Evolutionary conservation across 78 protist species (phyloP), one percentile per base, ranked within the genome.

Genomic region (Anaeramoeba flamelloides): DNA sequence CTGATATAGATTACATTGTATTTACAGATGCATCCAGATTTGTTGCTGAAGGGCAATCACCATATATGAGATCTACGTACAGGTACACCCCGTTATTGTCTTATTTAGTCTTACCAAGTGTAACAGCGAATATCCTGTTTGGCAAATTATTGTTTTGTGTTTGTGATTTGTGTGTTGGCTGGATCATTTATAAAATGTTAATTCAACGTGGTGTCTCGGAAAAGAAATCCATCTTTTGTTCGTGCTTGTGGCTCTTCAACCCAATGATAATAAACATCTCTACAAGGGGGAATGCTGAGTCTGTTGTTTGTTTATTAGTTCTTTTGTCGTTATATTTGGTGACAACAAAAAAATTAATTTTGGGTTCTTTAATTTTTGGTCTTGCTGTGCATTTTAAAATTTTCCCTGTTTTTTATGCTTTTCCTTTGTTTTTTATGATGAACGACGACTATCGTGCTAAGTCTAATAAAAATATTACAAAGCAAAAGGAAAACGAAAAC

Each of bases 241-340:
- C 69, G 17, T 53, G 80, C 17, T 3, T 87, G 36, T 90, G 92
- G 92, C 38, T 93, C 32, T 34, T 89, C 32, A 93, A 93, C 75
- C 96, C 96, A 31, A 64, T 93, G 32, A 86, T 86, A 32, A 82
- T 89, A 75, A 89, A 87, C 65, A 89, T 95, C 32, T 90, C 94
- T 36, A 91, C 98, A 4, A 85, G 98, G 36, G 98, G 98, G 17
- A 92, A 90, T 84, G 91, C 94, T 3, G 98, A 95, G 32, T 80
- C 92, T 0, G 77, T 95, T 40, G 83, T 92, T 36, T 75, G 87
- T 65, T 76, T 91, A 2, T 69, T 89, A 74, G 91, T 93, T 1
- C 32, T 92, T 26, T 74, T 80, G 17, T 39, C 92, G 0, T 32
- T 95, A n/a, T 82, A 76, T 64, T 86, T 77, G 34, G 40, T 92